Evolutionary conservation across 495 filamentous ascomycete genomes (phyloP).

Genomic region (Chaetomium fimeti): DNA sequence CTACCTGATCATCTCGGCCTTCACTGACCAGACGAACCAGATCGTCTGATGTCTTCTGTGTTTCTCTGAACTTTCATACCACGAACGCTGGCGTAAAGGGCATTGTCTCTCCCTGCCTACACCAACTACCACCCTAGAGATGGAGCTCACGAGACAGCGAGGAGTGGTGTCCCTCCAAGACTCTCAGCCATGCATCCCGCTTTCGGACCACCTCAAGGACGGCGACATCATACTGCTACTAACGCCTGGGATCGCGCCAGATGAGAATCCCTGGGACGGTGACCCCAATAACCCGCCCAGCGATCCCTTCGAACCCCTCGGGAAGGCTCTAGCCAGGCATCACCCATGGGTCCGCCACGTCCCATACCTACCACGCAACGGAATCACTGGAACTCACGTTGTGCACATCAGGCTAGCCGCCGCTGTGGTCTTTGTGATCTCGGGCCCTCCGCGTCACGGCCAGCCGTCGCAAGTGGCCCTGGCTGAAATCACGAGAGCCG

Average conservation of each 20-base stretch:
- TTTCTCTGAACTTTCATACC: background rate
- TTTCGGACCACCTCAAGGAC: conserved; percentile 42
- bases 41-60: background rate
- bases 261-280: conserved; percentile 29
- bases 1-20: background rate
- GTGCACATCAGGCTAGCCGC: conserved; percentile 58
- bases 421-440: conserved; percentile 55
- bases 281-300: conserved; percentile 26
- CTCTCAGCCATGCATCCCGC: conserved; percentile 42
- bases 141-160: conserved; percentile 12
- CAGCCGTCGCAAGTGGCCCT: conserved; percentile 45
- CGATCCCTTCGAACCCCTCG: conserved; percentile 62
- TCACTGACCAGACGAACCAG: conserved; percentile 1
- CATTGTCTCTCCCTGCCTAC: background rate
- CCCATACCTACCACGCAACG: conserved; percentile 56
- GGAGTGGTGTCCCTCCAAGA: conserved; percentile 34
- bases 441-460: conserved; percentile 38
- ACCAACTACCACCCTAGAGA: background rate
- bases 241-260: conserved; percentile 56
- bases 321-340: conserved; percentile 52
- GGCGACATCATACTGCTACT: conserved; percentile 57
- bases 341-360: conserved; percentile 60
- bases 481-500: conserved; percentile 43
- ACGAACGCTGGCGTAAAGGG: background rate
- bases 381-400: conserved; percentile 59